Conservation (phyloP, 306 rosid genomes). For the Quercus suber region DNA sequence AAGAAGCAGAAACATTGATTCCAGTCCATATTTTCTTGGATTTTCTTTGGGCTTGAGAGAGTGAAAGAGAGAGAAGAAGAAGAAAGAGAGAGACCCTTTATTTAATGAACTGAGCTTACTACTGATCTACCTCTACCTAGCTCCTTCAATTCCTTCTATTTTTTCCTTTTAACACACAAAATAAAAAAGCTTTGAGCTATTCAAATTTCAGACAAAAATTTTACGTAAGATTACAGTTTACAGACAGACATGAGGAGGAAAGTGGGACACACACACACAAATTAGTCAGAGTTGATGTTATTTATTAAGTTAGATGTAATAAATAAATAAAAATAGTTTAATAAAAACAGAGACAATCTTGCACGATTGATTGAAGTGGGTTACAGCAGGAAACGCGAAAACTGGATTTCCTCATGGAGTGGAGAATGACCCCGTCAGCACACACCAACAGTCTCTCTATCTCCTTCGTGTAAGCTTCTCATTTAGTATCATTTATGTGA, state of each 20-base stretch:
- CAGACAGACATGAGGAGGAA: background rate
- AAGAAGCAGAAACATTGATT: slow-evolving; percentile 35
- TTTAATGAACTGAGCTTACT: background rate
- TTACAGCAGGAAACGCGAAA: slow-evolving; percentile 33
- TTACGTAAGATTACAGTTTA: too few relatives aligned
- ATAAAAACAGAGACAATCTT: background rate
- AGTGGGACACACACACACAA: background rate
- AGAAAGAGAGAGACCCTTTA: background rate
- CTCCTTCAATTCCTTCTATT: background rate
- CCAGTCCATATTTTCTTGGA: slow-evolving; percentile 35
- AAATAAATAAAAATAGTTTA: background rate
- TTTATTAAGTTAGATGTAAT: background rate
- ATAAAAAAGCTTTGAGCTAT: background rate
- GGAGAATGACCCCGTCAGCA: background rate
- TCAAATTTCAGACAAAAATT: too few relatives aligned
- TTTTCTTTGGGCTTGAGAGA: background rate
- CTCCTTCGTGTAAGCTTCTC: background rate
- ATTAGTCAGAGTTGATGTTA: too few relatives aligned
- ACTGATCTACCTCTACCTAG: background rate
- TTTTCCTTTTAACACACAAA: background rate
- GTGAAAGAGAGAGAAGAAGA: background rate
- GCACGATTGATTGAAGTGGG: background rate
- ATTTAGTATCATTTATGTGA: background rate
- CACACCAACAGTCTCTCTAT: too few relatives aligned
- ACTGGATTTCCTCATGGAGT: too few relatives aligned